Conservation (phyloP, 1,284 basidiomycete species). For the Apiotrichum gracile region DNA sequence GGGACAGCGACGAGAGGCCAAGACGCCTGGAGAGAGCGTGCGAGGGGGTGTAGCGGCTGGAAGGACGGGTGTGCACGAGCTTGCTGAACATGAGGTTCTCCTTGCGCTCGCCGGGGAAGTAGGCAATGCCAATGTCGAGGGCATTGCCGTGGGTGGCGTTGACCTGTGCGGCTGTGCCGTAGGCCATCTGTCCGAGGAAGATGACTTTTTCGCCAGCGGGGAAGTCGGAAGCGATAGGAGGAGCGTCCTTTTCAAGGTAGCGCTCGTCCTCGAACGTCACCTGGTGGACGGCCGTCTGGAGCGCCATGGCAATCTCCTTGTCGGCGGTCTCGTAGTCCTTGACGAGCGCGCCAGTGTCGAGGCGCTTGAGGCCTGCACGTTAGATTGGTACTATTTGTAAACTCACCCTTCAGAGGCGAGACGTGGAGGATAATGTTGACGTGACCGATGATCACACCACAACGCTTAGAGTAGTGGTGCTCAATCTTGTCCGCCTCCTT, state of each 20-base stretch:
- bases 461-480: conserved; percentile 78
- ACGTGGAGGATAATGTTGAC: conserved; percentile 78
- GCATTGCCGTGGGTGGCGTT: conserved; percentile 60
- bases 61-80: conserved; percentile 56
- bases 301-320: conserved; percentile 76
- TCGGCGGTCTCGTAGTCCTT: conserved; percentile 85
- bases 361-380: conserved; percentile 67
- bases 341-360: conserved; percentile 82
- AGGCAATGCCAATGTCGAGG: conserved; percentile 74
- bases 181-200: conserved; percentile 88
- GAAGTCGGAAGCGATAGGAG: conserved; percentile 80
- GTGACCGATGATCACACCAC: conserved; percentile 75
- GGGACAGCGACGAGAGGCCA: conserved; percentile 63
- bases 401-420: conserved; percentile 65
- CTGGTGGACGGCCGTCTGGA: conserved; percentile 72
- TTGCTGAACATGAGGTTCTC: conserved; percentile 74
- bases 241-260: conserved; percentile 70
- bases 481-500: conserved; percentile 74
- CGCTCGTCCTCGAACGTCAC: conserved; percentile 83
- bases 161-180: conserved; percentile 92
- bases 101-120: conserved; percentile 70
- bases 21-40: conserved; percentile 66
- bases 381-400: conserved; percentile 44
- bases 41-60: conserved; percentile 66
- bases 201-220: conserved; percentile 86